Conservation (phyloP, 1,284 basidiomycete genomes). For the Sporisorium scitamineum region DNA sequence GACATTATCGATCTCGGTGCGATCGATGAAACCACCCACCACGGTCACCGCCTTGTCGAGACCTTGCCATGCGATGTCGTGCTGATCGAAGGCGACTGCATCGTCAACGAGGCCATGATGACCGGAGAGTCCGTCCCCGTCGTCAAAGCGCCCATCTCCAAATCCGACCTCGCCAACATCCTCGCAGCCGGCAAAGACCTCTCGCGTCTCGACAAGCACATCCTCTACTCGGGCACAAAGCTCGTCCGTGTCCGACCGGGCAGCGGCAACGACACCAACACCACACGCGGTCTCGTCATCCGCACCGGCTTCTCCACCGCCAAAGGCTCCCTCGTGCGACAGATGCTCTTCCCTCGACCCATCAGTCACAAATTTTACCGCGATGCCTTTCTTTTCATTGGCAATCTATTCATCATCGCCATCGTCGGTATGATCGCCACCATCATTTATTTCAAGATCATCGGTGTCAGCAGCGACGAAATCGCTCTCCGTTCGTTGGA, state of each 20-base stretch:
- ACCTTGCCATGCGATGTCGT: constrained; percentile 43
- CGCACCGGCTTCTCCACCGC: constrained; percentile 48
- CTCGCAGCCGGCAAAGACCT: constrained; percentile 12
- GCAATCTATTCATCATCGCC: constrained; percentile 37
- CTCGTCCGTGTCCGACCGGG: constrained; percentile 26
- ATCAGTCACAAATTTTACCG: constrained; percentile 45
- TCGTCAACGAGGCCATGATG: constrained; percentile 52
- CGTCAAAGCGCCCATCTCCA: constrained; percentile 24
- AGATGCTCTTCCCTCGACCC: constrained; percentile 53
- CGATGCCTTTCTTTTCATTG: constrained; percentile 40
- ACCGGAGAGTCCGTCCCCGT: constrained; percentile 55
- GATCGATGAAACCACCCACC: not conserved
- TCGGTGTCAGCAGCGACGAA: constrained; percentile 41
- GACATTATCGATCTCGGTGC: constrained; percentile 47
- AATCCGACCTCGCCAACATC: constrained; percentile 1
- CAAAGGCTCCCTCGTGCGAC: constrained; percentile 46
- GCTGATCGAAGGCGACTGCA: constrained; percentile 44
- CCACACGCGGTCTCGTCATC: constrained; percentile 28
- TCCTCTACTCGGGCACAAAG: constrained; percentile 47
- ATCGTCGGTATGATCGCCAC: constrained; percentile 34
- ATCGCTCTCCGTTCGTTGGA: constrained; percentile 48
- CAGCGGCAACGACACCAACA: not conserved
- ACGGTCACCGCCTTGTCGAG: constrained; percentile 27
- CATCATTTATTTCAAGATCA: constrained; percentile 42
- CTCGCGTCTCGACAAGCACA: constrained; percentile 31